These are phyloP conservation scores for Arthrobotrys iridis DNA, from an alignment of 2,329 filamentous ascomycete species.

Conservation along the genomic window DNA sequence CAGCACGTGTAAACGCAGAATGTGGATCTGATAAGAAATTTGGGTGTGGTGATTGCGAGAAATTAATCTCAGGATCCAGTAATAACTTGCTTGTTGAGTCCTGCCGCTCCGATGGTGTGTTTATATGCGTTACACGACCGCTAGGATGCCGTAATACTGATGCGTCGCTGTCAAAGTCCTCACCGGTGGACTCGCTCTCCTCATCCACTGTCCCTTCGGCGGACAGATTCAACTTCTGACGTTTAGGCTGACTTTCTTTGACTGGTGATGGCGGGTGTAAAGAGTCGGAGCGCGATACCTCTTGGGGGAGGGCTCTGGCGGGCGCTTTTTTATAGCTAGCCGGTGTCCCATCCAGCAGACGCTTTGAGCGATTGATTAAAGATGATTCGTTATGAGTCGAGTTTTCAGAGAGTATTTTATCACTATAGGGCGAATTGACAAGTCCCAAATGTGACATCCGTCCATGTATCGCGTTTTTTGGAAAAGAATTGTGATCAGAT, in stretches of 20 bases:
- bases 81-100: constrained; percentile 35
- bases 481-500: constrained; percentile 15
- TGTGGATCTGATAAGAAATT: constrained; percentile 34
- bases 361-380: constrained; percentile 26
- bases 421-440: constrained; percentile 20
- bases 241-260: constrained; percentile 43
- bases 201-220: background rate
- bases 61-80: constrained; percentile 39
- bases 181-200: background rate
- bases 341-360: constrained; percentile 34
- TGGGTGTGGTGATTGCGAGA: constrained; percentile 38
- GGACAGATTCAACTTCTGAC: constrained; percentile 34
- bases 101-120: background rate
- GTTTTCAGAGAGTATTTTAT: background rate
- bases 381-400: constrained; percentile 5
- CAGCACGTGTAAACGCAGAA: constrained; percentile 22
- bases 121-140: background rate
- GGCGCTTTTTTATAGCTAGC: constrained; percentile 7
- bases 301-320: background rate
- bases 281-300: constrained; percentile 10
- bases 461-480: constrained; percentile 13
- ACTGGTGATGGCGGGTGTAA: constrained; percentile 36
- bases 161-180: background rate
- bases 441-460: constrained; percentile 31
- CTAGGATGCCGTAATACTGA: constrained; percentile 2